Base-by-base conservation (phyloP, 2,329 filamentous ascomycete species). In the Botrytis aclada region DNA sequence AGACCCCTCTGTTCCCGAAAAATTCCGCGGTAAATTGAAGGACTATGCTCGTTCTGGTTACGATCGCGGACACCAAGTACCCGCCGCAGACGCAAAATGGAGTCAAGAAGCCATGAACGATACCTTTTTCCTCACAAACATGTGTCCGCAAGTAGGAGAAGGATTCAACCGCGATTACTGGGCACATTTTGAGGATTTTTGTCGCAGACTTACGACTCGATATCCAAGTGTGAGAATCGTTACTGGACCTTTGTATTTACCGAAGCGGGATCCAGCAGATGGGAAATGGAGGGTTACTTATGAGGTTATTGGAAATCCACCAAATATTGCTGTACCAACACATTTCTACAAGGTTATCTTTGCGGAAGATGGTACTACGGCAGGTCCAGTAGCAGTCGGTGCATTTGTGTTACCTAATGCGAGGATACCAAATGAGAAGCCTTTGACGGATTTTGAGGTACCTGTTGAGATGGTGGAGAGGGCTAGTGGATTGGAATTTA, bases 281-380 rank as follows among this genome's bases (percentile, higher is more conserved):
- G 92, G 93, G 78, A 98, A 98, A 85, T 99, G 95, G 94, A 92
- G 94, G 77, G 94, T 98, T 73, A 91, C 87, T 74, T 98, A 99
- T 85, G 96, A 99, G 85, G 92, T 99, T 74, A 97, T 99, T 78
- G 96, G 96, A 56, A 92, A 87, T 81, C 96, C 96, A 76, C 95
- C 96, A 12, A 97, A 94, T 79, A 92, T 99, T 72, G 95, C 96
- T 39, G 96, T 99, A 70, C 96, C 96, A 4, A 99, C 96, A 34
- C 96, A 99, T 83, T 99, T 99, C 84, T 99, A 97, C 88, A 99
- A 99, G 86, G 94, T 99, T 80, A 96, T 99, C 78, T 97, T 96
- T 80, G 96, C 93, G 39, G 96, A 99, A 84, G 94, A 97, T 80
- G 93, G 92, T 5, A 84, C 83, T 1, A 83, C 80, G 16, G 86